These are phyloP conservation scores for Cubamyces sp. DNA, from an alignment of 768 basidiomycete species.

Conservation along the genomic window DNA sequence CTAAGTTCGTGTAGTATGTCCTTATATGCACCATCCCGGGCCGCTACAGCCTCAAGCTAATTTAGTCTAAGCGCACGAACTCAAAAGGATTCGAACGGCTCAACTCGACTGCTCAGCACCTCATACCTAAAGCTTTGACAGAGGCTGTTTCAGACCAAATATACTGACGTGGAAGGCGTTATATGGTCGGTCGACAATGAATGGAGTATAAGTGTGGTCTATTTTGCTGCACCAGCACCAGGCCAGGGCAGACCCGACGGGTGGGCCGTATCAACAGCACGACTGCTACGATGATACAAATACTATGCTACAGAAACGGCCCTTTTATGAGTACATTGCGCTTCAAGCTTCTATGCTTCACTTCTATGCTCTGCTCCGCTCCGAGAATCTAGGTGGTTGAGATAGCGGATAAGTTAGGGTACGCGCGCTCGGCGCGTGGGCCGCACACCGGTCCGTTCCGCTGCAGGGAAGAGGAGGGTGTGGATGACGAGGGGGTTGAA, in stretches of 20 bases:
- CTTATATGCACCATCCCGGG: too few species aligned
- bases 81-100: too few species aligned
- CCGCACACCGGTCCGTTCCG: conserved; percentile 5
- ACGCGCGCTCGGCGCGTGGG: conserved; percentile 8
- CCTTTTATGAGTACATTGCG: conserved; percentile 9
- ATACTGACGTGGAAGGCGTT: background rate
- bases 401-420: conserved; percentile 13
- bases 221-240: conserved; percentile 3
- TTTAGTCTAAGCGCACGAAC: too few species aligned
- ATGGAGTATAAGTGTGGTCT: background rate
- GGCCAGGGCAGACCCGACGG: conserved; percentile 7
- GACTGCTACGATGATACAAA: conserved; percentile 13
- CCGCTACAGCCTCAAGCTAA: too few species aligned
- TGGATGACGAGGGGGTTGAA: background rate
- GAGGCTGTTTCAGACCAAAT: too few species aligned
- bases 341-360: background rate
- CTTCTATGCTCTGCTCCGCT: conserved; percentile 4
- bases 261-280: conserved; percentile 18
- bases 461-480: conserved; percentile 6
- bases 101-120: too few species aligned
- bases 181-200: background rate
- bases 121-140: too few species aligned
- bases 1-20: too few species aligned
- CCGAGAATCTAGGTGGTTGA: background rate
- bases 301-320: conserved; percentile 21